Conservation (phyloP, 495 filamentous ascomycete species). For the Penicillium canescens region DNA sequence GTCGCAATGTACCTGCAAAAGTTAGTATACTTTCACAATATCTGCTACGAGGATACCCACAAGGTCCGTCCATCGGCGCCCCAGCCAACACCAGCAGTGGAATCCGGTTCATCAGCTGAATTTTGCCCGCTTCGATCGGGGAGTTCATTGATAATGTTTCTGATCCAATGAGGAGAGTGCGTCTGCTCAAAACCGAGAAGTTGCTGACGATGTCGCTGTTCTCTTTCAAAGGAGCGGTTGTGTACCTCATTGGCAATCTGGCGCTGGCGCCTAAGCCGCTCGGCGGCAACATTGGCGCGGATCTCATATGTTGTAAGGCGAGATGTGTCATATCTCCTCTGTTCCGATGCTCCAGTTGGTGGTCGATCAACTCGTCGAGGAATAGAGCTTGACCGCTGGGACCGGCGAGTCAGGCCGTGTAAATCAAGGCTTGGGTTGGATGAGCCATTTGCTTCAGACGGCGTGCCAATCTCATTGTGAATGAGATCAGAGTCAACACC, state of each 20-base stretch:
- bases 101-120: conserved; percentile 39
- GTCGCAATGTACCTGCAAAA: conserved; percentile 66
- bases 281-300: conserved; percentile 41
- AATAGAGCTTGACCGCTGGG: conserved; percentile 36
- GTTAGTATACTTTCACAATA: conserved; percentile 4
- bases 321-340: conserved; percentile 31
- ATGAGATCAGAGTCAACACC: conserved; percentile 16
- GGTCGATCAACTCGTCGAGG: conserved; percentile 32
- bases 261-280: conserved; percentile 44
- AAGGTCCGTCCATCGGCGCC: conserved; percentile 66
- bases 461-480: conserved; percentile 16
- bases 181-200: conserved; percentile 35
- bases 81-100: conserved; percentile 70
- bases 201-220: conserved; percentile 35
- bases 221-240: conserved; percentile 31
- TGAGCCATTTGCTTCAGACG: neutral
- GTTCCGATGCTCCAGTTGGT: conserved; percentile 16
- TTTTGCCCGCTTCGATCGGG: conserved; percentile 40
- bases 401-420: conserved; percentile 22
- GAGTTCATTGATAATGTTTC: conserved; percentile 43
- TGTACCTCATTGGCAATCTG: conserved; percentile 41
- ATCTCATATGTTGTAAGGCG: conserved; percentile 35
- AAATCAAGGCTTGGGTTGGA: conserved; percentile 10
- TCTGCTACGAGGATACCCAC: conserved; percentile 49
- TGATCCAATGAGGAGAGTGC: conserved; percentile 45